Evolutionary conservation across 208 protist species (phyloP), one percentile per base, ranked within the genome.

Genomic region (Crithidia sp.): DNA sequence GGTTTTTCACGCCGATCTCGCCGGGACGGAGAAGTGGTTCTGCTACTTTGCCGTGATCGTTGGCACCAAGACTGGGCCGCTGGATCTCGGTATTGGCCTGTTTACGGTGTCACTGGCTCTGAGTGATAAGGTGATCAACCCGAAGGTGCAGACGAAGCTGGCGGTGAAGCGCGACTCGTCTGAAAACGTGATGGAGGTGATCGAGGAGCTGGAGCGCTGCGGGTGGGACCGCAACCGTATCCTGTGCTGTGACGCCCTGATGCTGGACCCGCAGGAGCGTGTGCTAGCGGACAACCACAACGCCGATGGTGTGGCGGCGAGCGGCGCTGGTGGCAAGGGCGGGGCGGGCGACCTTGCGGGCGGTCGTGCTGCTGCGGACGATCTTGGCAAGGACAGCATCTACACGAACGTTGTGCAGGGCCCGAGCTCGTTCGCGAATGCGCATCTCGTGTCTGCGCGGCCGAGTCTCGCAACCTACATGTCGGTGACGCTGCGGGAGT

Each of bases 41-140:
- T 66, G 67, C 39, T 84, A 86, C 54, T 79, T 84, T 19, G 83
- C 92, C 54, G 75, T 83, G 16, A 89, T 86, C 14, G 82, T 85
- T 4, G 84, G 82, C 71, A 91, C 91, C 76, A 90, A 89, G 75
- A 77, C 84, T 3, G 84, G 87, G n/a, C 86, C 89, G 41, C 81
- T 96, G 14, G 85, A 89, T 67, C 90, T 88, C 81, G 84, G 81
- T 9, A 58, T 95, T 13, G 92, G 92, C 14, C 67, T 96, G 0
- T 84, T 94, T 50, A 77, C 82, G 10, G 74, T 92, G 39, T 77
- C 82, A 5, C 66, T 96, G 17, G 79, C 76, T 52, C 78, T 67
- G 19, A 57, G 76, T 2, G 71, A 84, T n/a, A 67, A 55, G 41
- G 53, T 77, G 9, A 79, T 83, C 7, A 79, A 79, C 56, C 84